A percentile compares a stretch with the other conserved stretches of the same genome.
These are phyloP conservation scores for Angomonas ambiguus DNA, from an alignment of 208 protist species.

Conservation along the genomic window DNA sequence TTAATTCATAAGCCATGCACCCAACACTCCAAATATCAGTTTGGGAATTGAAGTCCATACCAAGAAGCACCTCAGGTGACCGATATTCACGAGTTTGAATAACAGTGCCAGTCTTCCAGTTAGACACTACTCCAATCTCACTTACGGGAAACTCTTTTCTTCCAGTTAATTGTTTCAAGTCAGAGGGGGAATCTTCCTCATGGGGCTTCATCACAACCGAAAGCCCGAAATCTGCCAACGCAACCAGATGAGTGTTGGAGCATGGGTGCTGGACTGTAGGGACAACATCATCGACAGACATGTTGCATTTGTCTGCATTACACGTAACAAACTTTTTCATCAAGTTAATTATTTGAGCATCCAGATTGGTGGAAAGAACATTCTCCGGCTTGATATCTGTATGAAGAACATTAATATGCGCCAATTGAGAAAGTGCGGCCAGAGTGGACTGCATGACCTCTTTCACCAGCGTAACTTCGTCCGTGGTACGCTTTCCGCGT, in stretches of 20 bases:
- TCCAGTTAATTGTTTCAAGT: slow-evolving; percentile 32
- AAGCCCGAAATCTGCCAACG: slow-evolving; percentile 77
- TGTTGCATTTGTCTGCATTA: slow-evolving; percentile 17
- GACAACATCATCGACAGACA: slow-evolving; percentile 14
- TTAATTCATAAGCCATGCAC: slow-evolving; percentile 86
- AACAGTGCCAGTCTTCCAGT: slow-evolving; percentile 44
- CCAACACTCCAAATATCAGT: slow-evolving; percentile 91
- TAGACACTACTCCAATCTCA: slow-evolving; percentile 47
- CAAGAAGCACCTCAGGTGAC: slow-evolving; percentile 86
- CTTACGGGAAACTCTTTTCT: slow-evolving; percentile 62
- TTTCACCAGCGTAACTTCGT: slow-evolving; percentile 75
- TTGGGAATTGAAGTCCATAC: slow-evolving; percentile 79
- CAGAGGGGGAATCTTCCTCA: slow-evolving; percentile 14
- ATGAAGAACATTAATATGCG: slow-evolving; percentile 79
- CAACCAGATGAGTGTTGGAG: slow-evolving; percentile 35
- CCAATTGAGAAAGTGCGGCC: slow-evolving; percentile 59
- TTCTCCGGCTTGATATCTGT: slow-evolving; percentile 93
- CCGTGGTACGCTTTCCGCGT: slow-evolving; percentile 34
- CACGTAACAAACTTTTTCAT: slow-evolving; percentile 53
- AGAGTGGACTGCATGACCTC: slow-evolving; percentile 70
- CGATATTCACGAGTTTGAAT: slow-evolving; percentile 93
- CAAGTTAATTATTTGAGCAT: slow-evolving; percentile 46
- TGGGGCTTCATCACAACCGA: slow-evolving; percentile 55
- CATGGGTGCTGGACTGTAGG: slow-evolving; percentile 13
- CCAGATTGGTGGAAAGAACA: slow-evolving; percentile 63